phyloP scores from a whole-genome alignment of 352 stramenopile species.

The Globisporangium uncinulatum region DNA sequence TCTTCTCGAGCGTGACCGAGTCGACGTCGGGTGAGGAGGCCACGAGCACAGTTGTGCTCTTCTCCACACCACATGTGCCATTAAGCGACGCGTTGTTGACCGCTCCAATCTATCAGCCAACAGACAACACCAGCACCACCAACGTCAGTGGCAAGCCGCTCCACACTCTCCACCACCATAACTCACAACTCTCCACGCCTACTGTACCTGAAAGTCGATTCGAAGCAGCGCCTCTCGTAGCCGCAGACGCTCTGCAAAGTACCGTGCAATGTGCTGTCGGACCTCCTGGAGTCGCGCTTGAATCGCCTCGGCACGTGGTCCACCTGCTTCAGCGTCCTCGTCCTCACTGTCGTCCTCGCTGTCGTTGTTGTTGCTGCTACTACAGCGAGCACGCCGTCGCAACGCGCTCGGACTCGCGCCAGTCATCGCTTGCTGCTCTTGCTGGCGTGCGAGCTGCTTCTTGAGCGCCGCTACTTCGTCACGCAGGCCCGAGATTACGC shows the following conservation, averaged over 20 bases:
- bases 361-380: conserved; percentile 4
- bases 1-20: not conserved
- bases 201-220: conserved; percentile 62
- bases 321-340: not conserved
- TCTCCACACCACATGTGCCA: not conserved
- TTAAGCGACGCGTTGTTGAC: not conserved
- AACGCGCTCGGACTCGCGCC: not conserved
- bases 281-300: conserved; percentile 30
- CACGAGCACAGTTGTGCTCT: not conserved
- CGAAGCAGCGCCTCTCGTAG: conserved; percentile 71
- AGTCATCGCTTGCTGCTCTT: conserved; percentile 21
- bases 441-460: conserved; percentile 35
- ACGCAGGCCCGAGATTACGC: conserved; percentile 79
- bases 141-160: not conserved
- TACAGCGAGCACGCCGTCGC: not conserved
- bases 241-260: conserved; percentile 84
- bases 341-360: conserved; percentile 18
- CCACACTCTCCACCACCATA: not conserved
- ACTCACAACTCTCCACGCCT: not conserved
- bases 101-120: conserved; percentile 1
- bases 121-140: not conserved
- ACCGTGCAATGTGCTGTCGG: conserved; percentile 66
- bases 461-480: conserved; percentile 85
- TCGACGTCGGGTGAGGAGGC: conserved; percentile 6
- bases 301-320: conserved; percentile 2